These are phyloP conservation scores for Pyrus pyrifolia DNA, from an alignment of 306 rosid genomes.

Conservation along the genomic window DNA sequence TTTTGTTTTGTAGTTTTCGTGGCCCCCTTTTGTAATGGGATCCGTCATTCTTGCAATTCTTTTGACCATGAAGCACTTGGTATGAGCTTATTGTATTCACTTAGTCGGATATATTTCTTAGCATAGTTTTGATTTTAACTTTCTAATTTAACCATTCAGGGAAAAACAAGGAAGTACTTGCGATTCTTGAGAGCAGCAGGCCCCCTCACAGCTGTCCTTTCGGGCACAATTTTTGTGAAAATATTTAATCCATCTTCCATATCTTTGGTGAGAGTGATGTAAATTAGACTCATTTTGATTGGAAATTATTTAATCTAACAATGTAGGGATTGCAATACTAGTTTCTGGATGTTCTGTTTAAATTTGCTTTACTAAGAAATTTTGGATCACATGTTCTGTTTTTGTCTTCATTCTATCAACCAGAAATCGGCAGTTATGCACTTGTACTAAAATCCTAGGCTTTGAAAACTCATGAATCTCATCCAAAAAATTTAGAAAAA, in stretches of 20 bases:
- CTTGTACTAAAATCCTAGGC: neutral
- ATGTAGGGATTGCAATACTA: neutral
- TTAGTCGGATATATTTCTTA: slow-evolving; percentile 14
- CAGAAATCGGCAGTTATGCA: slow-evolving; percentile 5
- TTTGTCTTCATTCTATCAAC: slow-evolving; percentile 5
- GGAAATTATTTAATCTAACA: neutral
- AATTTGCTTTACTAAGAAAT: neutral
- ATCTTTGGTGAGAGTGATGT: slow-evolving; percentile 60
- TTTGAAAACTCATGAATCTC: neutral
- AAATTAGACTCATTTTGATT: slow-evolving; percentile 18
- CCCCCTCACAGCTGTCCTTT: slow-evolving; percentile 85
- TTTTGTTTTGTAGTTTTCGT: slow-evolving; percentile 65
- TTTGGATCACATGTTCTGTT: neutral
- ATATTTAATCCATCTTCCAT: slow-evolving; percentile 71
- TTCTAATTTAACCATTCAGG: slow-evolving; percentile 46
- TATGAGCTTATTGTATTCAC: slow-evolving; percentile 32
- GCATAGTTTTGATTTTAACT: slow-evolving; percentile 17
- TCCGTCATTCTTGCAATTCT: slow-evolving; percentile 65
- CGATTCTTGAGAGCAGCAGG: slow-evolving; percentile 89
- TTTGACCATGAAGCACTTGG: slow-evolving; percentile 86
- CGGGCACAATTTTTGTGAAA: slow-evolving; percentile 62
- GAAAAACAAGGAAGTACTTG: slow-evolving; percentile 77
- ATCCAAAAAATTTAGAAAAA: neutral
- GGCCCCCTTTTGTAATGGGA: slow-evolving; percentile 98
- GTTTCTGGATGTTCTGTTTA: neutral